phyloP scores from a whole-genome alignment of 805 yeast genomes.

The Candida pini region DNA sequence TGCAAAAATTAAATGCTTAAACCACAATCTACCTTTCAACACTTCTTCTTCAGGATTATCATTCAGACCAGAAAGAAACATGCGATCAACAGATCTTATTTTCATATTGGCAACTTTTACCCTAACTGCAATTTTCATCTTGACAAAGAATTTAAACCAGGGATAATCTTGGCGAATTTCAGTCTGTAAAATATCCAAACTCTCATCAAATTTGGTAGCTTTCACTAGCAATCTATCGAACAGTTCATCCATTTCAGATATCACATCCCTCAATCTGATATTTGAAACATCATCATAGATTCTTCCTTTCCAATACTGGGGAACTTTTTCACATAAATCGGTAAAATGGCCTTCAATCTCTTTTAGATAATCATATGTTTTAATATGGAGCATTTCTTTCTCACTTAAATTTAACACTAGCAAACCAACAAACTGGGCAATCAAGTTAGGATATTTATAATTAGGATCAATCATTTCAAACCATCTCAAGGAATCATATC shows the following conservation, averaged over 20 bases:
- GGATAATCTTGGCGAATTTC: slow-evolving; percentile 64
- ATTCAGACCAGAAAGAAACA: slow-evolving; percentile 35
- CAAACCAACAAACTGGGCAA: slow-evolving; percentile 58
- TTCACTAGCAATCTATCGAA: slow-evolving; percentile 8
- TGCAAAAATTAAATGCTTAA: slow-evolving; percentile 59
- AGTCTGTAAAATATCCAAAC: slow-evolving; percentile 34
- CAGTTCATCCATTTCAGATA: slow-evolving; percentile 5
- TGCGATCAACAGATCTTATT: slow-evolving; percentile 48
- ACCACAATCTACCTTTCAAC: slow-evolving; percentile 48
- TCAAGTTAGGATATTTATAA: slow-evolving; percentile 45
- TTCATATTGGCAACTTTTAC: slow-evolving; percentile 50
- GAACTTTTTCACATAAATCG: slow-evolving; percentile 17
- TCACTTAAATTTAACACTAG: slow-evolving; percentile 49
- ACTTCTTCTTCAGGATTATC: slow-evolving; percentile 31
- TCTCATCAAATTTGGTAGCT: slow-evolving; percentile 16
- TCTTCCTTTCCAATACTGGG: slow-evolving; percentile 26
- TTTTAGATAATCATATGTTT: slow-evolving; percentile 41
- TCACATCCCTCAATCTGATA: slow-evolving; percentile 8
- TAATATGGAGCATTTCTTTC: slow-evolving; percentile 48
- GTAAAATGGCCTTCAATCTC: slow-evolving; percentile 35
- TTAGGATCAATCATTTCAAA: slow-evolving; percentile 41
- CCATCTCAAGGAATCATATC: slow-evolving; percentile 56
- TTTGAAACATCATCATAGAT: slow-evolving; percentile 21
- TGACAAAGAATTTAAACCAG: slow-evolving; percentile 62
- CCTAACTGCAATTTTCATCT: slow-evolving; percentile 52